Evolutionary conservation across 345 rosid genomes (phyloP).

Genomic region (Eucalyptus tenuipes): DNA sequence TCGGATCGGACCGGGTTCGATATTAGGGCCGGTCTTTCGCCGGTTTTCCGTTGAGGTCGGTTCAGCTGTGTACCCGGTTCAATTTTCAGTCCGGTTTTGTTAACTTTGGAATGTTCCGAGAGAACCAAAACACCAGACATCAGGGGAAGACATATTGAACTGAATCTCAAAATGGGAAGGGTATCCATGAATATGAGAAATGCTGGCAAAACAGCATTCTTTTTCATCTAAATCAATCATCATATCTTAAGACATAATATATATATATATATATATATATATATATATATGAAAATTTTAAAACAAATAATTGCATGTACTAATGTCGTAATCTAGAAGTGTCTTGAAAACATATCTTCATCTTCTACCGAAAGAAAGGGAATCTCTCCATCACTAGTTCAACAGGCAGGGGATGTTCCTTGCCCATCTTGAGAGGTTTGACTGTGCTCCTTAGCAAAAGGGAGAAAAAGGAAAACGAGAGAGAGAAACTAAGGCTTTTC

Average conservation of each 20-base stretch:
- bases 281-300: rapidly evolving
- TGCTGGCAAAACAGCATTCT: background rate
- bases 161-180: background rate
- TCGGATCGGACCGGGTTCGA: background rate
- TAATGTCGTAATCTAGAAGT: background rate
- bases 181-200: background rate
- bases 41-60: background rate
- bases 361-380: background rate
- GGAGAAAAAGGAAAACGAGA: background rate
- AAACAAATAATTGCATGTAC: background rate
- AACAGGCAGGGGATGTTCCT: background rate
- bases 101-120: background rate
- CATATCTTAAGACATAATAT: background rate
- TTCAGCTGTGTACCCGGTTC: background rate
- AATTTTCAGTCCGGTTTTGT: background rate
- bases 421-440: background rate
- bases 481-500: background rate
- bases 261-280: background rate
- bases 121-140: background rate
- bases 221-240: background rate
- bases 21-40: background rate
- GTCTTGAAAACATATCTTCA: background rate
- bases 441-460: background rate
- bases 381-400: background rate
- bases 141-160: background rate